These are phyloP conservation scores for Termitomyces sp. DNA, from an alignment of 768 basidiomycete genomes.

Conservation along the genomic window DNA sequence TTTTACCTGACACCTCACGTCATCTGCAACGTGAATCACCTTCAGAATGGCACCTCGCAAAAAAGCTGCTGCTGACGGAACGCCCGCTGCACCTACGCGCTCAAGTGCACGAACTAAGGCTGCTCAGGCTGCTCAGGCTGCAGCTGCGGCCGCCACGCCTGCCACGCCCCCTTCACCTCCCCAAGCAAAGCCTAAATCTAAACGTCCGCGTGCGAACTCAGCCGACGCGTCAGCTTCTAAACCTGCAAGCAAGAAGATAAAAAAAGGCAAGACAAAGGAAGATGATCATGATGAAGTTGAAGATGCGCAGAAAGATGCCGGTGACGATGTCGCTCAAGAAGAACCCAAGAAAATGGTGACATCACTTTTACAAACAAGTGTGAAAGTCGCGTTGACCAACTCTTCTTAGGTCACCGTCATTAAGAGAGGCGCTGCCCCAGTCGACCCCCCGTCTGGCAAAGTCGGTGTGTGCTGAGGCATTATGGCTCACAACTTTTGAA, in stretches of 20 bases:
- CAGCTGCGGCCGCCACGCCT: slow-evolving; percentile 14
- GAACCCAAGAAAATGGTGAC: slow-evolving; percentile 42
- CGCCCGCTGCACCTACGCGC: slow-evolving; percentile 26
- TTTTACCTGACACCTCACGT: slow-evolving; percentile 3
- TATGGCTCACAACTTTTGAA: neutral
- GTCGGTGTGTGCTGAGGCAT: slow-evolving; percentile 33
- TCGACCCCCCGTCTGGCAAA: slow-evolving; percentile 39
- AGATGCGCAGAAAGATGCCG: slow-evolving; percentile 20
- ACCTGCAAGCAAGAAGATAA: slow-evolving; percentile 24
- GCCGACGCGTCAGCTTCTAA: slow-evolving; percentile 20
- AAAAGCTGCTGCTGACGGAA: slow-evolving; percentile 28
- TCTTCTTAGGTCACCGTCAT: slow-evolving; percentile 29
- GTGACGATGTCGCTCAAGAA: slow-evolving; percentile 14
- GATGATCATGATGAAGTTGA: slow-evolving; percentile 12
- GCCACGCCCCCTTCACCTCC: slow-evolving; percentile 18
- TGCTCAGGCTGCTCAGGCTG: slow-evolving; percentile 16
- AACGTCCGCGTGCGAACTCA: slow-evolving; percentile 24
- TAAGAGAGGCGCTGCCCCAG: slow-evolving; percentile 51
- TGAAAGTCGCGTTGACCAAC: slow-evolving; percentile 3
- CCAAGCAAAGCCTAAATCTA: slow-evolving; percentile 21
- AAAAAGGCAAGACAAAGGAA: slow-evolving; percentile 20
- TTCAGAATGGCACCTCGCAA: slow-evolving; percentile 39
- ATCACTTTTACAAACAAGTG: neutral
- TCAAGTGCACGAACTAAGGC: slow-evolving; percentile 31
- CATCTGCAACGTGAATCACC: neutral